Conservation (phyloP, 2,329 filamentous ascomycete species). For the Ophiostoma quercus region DNA sequence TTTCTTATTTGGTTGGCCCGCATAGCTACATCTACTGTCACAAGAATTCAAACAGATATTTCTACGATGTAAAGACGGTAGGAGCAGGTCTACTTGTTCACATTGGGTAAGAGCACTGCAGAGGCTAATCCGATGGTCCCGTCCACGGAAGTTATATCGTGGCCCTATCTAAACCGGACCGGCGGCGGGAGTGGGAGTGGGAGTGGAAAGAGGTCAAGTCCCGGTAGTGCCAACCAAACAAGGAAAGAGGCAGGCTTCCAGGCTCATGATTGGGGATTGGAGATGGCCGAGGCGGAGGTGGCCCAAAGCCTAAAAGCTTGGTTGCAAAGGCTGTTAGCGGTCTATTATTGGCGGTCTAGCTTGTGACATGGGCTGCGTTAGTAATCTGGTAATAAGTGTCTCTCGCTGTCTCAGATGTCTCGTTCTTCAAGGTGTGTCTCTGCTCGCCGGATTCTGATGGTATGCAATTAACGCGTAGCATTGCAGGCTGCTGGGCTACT, state of each 20-base stretch:
- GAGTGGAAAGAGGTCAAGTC: neutral
- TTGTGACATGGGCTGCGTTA: neutral
- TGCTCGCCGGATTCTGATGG: too few species aligned
- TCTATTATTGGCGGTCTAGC: neutral
- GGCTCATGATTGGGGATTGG: neutral
- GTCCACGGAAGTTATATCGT: neutral
- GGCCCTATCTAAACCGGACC: neutral
- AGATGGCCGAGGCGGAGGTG: neutral
- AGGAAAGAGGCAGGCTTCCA: neutral
- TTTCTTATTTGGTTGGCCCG: neutral
- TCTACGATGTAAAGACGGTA: neutral
- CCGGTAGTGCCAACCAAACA: conserved; percentile 10
- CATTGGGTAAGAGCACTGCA: conserved; percentile 2
- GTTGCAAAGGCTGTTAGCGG: neutral
- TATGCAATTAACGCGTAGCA: too few species aligned
- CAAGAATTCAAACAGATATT: neutral
- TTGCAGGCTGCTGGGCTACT: neutral
- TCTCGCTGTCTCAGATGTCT: neutral
- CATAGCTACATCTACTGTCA: neutral
- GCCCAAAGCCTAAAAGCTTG: conserved; percentile 6
- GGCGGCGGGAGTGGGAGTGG: conserved; percentile 6
- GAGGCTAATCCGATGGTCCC: conserved; percentile 7
- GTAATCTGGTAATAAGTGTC: neutral
- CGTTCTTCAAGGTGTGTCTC: too few species aligned
- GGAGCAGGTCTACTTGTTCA: neutral